These are phyloP conservation scores for Fistulinella staudtii DNA, from an alignment of 1,284 basidiomycete genomes.

Conservation along the genomic window DNA sequence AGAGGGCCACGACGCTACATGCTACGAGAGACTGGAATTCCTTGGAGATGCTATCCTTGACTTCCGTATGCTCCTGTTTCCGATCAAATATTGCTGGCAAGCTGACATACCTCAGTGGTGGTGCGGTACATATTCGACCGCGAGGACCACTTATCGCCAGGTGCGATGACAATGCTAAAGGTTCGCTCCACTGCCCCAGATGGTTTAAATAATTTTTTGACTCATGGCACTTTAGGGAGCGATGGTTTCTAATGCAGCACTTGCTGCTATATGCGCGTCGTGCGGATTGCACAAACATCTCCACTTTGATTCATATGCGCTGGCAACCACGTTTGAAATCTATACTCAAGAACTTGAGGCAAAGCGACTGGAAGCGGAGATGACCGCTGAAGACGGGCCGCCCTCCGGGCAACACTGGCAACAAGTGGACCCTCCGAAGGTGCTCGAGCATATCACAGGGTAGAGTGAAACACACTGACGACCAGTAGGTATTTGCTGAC, in stretches of 20 bases:
- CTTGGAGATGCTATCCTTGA: slow-evolving; percentile 80
- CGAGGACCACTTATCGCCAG: slow-evolving; percentile 61
- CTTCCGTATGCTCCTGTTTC: slow-evolving; percentile 53
- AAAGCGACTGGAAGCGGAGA: slow-evolving; percentile 49
- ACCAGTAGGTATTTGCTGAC: slow-evolving; percentile 61
- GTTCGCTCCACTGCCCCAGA: slow-evolving; percentile 36
- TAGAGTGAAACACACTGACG: slow-evolving; percentile 11
- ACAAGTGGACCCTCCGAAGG: slow-evolving; percentile 72
- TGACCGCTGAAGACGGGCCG: slow-evolving; percentile 43
- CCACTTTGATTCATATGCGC: slow-evolving; percentile 49
- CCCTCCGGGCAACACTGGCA: slow-evolving; percentile 76
- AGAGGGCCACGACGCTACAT: slow-evolving; percentile 49
- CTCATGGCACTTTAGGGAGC: slow-evolving; percentile 47
- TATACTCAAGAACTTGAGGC: slow-evolving; percentile 52
- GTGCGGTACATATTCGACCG: slow-evolving; percentile 64
- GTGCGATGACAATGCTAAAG: slow-evolving; percentile 72
- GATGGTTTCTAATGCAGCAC: slow-evolving; percentile 74
- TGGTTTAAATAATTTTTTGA: slow-evolving; percentile 4
- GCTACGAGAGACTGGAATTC: slow-evolving; percentile 75
- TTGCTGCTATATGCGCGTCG: slow-evolving; percentile 69
- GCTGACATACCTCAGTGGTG: slow-evolving; percentile 51
- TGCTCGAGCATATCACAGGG: slow-evolving; percentile 23
- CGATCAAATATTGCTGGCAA: slow-evolving; percentile 1
- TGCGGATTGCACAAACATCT: slow-evolving; percentile 62
- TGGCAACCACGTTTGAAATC: slow-evolving; percentile 47